phyloP scores from a whole-genome alignment of 129 eudicot species.

The Centaurea solstitialis region DNA sequence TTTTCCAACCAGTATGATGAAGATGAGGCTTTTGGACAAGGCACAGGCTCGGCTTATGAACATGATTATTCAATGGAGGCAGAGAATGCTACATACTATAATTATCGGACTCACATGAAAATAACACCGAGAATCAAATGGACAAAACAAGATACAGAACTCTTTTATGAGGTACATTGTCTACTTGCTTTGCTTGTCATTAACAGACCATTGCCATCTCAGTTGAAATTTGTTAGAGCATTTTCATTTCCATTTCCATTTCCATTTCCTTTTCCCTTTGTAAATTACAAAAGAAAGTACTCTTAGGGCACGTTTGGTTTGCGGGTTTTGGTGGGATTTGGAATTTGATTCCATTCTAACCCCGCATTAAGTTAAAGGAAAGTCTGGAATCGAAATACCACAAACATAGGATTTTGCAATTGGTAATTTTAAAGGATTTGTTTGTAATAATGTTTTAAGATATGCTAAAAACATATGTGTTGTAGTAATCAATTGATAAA shows the following conservation, averaged over 20 bases:
- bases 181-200: not conserved
- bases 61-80: slow-evolving; percentile 29
- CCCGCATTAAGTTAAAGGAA: too few relatives aligned
- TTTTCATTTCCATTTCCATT: too few relatives aligned
- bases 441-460: too few relatives aligned
- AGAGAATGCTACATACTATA: slow-evolving; percentile 40
- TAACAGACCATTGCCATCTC: not conserved
- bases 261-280: not conserved
- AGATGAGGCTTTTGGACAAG: slow-evolving; percentile 39
- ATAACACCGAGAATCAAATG: slow-evolving; percentile 64
- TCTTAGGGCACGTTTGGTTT: not conserved
- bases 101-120: slow-evolving; percentile 68
- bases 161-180: slow-evolving; percentile 71
- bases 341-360: too few relatives aligned
- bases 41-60: slow-evolving; percentile 31
- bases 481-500: too few relatives aligned
- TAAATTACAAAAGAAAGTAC: not conserved
- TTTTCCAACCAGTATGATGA: slow-evolving; percentile 38
- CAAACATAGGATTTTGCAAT: too few relatives aligned
- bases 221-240: not conserved
- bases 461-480: too few relatives aligned
- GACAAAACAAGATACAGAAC: slow-evolving; percentile 87
- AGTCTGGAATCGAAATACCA: too few relatives aligned
- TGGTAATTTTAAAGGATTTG: not conserved
- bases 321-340: too few relatives aligned